Evolutionary conservation across 208 protist genomes (phyloP), one percentile per base, ranked within the genome.

Genomic region (Trypanosoma lewisi): DNA sequence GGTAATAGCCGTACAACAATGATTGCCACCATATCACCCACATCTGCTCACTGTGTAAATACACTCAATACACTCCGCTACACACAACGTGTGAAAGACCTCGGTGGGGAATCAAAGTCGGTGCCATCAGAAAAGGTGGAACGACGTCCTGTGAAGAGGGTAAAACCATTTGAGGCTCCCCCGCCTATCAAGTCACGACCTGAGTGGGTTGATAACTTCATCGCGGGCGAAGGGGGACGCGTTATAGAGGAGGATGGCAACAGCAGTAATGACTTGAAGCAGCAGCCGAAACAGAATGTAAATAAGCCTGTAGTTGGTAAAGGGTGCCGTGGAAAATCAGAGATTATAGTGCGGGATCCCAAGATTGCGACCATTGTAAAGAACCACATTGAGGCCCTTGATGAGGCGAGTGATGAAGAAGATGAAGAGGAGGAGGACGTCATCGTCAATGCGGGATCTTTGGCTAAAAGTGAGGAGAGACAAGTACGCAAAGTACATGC

Each of bases 41-140:
- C 80, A 28, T 82, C 80, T 9, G 61, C 63, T 7, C 89, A 89
- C 52, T 97, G 85, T 61, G 98, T 99, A 59, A 95, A 99, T 73
- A 99, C 97, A 21, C 86, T 99, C 54, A 99, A 99, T 84, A 99
- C 98, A 3, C 85, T 99, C 4, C 89, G 98, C 34, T 99, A 99
- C 85, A 98, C 98, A 9, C 85, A 98, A 52, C 91, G 98, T 25
- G 97, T 98, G 9, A 98, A 98, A 69, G 95, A 97, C 62, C 78
- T 98, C 36, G 78, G 76, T 27, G 80, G 82, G 7, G 62, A 63
- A 39, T 37, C 31, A 11, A 63, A 66, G 61, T 1, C 52, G 7
- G 63, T 59, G 7, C 62, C 63, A 9, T 33, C 39, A 19, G 63
- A 70, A 8, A 65, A 72, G 54, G 52, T 11, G 33, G 60, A 73